These are phyloP conservation scores for Tilletia setariae DNA, from an alignment of 1,284 basidiomycete genomes.

Conservation along the genomic window DNA sequence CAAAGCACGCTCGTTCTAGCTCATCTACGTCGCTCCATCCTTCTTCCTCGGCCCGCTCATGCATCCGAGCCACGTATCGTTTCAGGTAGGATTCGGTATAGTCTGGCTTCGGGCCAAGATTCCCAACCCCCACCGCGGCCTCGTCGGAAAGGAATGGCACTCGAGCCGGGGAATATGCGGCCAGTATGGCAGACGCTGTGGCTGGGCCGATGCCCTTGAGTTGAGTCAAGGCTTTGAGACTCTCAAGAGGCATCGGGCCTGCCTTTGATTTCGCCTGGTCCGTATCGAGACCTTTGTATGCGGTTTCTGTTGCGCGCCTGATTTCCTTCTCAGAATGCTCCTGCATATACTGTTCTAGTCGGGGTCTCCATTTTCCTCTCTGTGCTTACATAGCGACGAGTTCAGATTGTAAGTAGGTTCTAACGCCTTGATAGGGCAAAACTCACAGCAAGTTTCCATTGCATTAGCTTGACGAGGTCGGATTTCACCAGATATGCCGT, in stretches of 20 bases:
- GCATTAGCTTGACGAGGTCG: constrained; percentile 22
- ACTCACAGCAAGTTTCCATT: constrained; percentile 29
- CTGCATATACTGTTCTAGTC: neutral
- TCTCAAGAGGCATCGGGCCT: constrained; percentile 2
- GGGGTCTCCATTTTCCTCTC: constrained; percentile 6
- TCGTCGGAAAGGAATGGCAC: constrained; percentile 14
- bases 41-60: neutral
- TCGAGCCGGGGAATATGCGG: constrained; percentile 4
- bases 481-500: constrained; percentile 14
- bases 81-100: constrained; percentile 1
- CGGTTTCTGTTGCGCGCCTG: neutral
- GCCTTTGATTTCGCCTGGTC: neutral
- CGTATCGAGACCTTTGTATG: neutral
- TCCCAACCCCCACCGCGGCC: neutral
- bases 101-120: neutral
- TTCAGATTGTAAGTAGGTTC: constrained; percentile 21
- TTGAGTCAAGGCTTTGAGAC: constrained; percentile 22
- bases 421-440: constrained; percentile 22
- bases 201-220: constrained; percentile 30
- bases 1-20: constrained; percentile 7
- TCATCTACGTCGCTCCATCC: constrained; percentile 6
- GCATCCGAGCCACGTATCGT: neutral
- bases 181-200: constrained; percentile 25
- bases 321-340: neutral
- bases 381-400: neutral